phyloP scores from a whole-genome alignment of 306 rosid species.

The Rosa lucieae region DNA sequence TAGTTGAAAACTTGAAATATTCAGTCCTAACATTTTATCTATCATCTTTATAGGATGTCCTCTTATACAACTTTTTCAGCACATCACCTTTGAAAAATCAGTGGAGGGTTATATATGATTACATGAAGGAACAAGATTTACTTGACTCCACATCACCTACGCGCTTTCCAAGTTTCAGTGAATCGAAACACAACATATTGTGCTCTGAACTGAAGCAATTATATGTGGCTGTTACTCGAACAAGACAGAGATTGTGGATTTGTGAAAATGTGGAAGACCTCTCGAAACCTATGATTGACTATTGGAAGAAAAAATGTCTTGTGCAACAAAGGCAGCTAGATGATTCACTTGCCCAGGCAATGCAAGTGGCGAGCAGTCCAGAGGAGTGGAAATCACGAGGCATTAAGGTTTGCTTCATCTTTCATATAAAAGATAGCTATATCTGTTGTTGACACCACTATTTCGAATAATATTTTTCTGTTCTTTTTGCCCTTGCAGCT shows the following conservation, averaged over 20 bases:
- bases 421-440: not conserved
- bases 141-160: constrained; percentile 18
- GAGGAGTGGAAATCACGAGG: constrained; percentile 62
- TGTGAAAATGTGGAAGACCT: constrained; percentile 39
- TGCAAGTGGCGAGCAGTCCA: constrained; percentile 51
- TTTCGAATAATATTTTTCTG: not conserved
- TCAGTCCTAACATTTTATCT: not conserved
- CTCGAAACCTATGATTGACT: constrained; percentile 47
- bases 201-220: constrained; percentile 61
- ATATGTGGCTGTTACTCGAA: constrained; percentile 62
- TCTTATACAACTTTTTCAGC: constrained; percentile 59
- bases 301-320: constrained; percentile 48
- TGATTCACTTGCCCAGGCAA: constrained; percentile 44
- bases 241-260: constrained; percentile 61
- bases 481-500: constrained; percentile 35
- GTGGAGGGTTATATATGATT: constrained; percentile 65
- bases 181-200: constrained; percentile 43
- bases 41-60: constrained; percentile 46
- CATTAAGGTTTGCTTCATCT: constrained; percentile 35
- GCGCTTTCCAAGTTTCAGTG: constrained; percentile 37
- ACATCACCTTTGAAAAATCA: constrained; percentile 53
- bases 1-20: not conserved
- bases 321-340: constrained; percentile 47
- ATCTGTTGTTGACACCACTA: not conserved
- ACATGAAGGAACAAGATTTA: constrained; percentile 57